These are phyloP conservation scores for Botrytis pseudocinerea DNA, from an alignment of 2,329 filamentous ascomycete genomes.

Conservation along the genomic window DNA sequence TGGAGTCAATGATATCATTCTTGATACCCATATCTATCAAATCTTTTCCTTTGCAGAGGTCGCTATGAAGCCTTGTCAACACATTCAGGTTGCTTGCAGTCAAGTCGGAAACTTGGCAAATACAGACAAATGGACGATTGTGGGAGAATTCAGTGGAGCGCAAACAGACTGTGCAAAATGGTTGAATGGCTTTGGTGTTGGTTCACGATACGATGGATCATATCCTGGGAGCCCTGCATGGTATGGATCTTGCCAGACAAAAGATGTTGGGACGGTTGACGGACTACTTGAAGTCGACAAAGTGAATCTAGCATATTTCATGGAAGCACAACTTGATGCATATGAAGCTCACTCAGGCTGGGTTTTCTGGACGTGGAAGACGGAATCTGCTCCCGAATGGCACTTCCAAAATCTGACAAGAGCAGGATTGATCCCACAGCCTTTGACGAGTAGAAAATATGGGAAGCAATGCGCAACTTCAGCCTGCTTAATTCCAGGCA, in stretches of 20 bases:
- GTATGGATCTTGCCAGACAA: slow-evolving; percentile 44
- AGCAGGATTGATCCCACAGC: slow-evolving; percentile 45
- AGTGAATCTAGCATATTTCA: slow-evolving; percentile 43
- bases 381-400: slow-evolving; percentile 46
- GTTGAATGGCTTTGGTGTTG: slow-evolving; percentile 58
- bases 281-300: slow-evolving; percentile 43
- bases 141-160: slow-evolving; percentile 48
- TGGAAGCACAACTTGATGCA: slow-evolving; percentile 48
- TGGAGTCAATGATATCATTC: slow-evolving; percentile 43
- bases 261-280: slow-evolving; percentile 49
- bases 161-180: slow-evolving; percentile 49
- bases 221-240: slow-evolving; percentile 41
- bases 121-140: slow-evolving; percentile 41
- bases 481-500: slow-evolving; percentile 36
- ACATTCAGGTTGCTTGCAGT: slow-evolving; percentile 46
- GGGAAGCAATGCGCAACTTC: slow-evolving; percentile 36
- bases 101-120: slow-evolving; percentile 41
- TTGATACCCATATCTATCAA: slow-evolving; percentile 49
- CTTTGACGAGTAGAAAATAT: slow-evolving; percentile 39
- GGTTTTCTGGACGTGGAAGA: slow-evolving; percentile 49
- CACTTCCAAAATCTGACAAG: slow-evolving; percentile 44
- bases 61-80: slow-evolving; percentile 43
- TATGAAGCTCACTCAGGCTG: slow-evolving; percentile 45
- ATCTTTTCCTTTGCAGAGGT: slow-evolving; percentile 44
- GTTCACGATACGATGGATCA: slow-evolving; percentile 53